Evolutionary conservation across 106 monocot species (phyloP).

Genomic region (Agapanthus africanus): DNA sequence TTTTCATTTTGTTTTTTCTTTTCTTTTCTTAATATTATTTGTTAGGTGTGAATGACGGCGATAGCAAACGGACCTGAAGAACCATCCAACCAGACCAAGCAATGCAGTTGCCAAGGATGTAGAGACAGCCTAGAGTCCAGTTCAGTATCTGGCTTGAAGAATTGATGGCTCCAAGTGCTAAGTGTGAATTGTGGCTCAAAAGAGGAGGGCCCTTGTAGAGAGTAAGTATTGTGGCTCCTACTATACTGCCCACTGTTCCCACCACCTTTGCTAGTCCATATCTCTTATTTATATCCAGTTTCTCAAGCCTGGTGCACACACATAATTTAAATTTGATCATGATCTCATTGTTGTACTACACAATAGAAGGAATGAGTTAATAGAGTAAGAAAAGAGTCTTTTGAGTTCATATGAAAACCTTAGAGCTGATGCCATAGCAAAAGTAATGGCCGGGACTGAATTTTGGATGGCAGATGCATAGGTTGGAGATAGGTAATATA

Average conservation of each 20-base stretch:
- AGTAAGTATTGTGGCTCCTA: slow-evolving; percentile 54
- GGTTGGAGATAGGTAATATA: slow-evolving; percentile 75
- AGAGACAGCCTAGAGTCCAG: slow-evolving; percentile 60
- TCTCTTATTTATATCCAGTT: slow-evolving; percentile 32
- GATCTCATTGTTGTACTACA: too few relatives aligned
- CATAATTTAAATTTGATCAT: too few relatives aligned
- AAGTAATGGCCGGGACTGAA: slow-evolving; percentile 83
- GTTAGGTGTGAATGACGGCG: too few relatives aligned
- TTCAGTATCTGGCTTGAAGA: slow-evolving; percentile 13
- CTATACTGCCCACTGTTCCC: slow-evolving; percentile 45
- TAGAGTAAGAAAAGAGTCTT: not conserved
- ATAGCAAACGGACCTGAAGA: too few relatives aligned
- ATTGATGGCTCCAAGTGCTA: not conserved
- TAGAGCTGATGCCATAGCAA: slow-evolving; percentile 69
- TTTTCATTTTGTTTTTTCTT: too few relatives aligned
- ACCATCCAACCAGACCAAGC: slow-evolving; percentile 72
- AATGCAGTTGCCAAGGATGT: slow-evolving; percentile 48
- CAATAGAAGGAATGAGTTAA: not conserved
- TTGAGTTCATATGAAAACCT: slow-evolving; percentile 16
- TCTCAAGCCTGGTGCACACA: slow-evolving; percentile 39
- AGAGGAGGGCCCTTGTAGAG: slow-evolving; percentile 48
- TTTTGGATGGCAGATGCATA: slow-evolving; percentile 88
- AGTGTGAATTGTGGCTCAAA: not conserved
- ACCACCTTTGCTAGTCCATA: slow-evolving; percentile 53
- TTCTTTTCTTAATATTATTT: too few relatives aligned